Conservation (phyloP, 1,284 basidiomycete species). For the Rhodotorula sp. region DNA sequence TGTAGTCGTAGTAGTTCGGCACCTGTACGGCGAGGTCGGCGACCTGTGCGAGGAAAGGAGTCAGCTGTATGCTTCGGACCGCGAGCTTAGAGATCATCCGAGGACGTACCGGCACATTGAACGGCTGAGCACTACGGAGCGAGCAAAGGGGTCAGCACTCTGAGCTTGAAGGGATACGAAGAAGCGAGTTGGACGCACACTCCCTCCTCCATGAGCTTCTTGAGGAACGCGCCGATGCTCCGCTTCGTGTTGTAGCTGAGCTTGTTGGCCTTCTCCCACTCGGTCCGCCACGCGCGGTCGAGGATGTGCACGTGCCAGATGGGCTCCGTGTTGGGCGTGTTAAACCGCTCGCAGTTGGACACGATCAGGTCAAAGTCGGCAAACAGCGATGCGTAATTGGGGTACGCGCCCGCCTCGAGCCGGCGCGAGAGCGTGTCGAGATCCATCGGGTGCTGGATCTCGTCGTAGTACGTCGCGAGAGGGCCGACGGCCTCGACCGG, state of each 20-base stretch:
- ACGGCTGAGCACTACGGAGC: slow-evolving; percentile 13
- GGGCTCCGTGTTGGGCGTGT: slow-evolving; percentile 76
- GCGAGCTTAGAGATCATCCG: background rate
- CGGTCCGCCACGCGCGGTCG: slow-evolving; percentile 73
- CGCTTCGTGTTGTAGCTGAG: slow-evolving; percentile 80
- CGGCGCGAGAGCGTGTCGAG: slow-evolving; percentile 79
- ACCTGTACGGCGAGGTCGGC: slow-evolving; percentile 63
- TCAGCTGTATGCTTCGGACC: background rate
- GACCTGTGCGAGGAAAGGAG: slow-evolving; percentile 26
- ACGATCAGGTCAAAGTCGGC: slow-evolving; percentile 82
- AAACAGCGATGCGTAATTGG: slow-evolving; percentile 76
- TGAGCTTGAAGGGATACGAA: background rate
- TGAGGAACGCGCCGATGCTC: slow-evolving; percentile 70
- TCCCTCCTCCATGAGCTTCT: slow-evolving; percentile 68
- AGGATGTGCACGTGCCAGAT: slow-evolving; percentile 69
- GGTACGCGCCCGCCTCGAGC: slow-evolving; percentile 66
- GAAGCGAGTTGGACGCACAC: slow-evolving; percentile 57
- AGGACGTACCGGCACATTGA: slow-evolving; percentile 15
- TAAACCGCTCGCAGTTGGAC: slow-evolving; percentile 76
- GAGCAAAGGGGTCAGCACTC: background rate
- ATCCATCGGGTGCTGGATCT: slow-evolving; percentile 94
- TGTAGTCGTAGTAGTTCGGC: slow-evolving; percentile 78
- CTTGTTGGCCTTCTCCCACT: slow-evolving; percentile 79
- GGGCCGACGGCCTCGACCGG: slow-evolving; percentile 77
- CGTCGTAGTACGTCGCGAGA: slow-evolving; percentile 84